Evolutionary conservation across 2,329 filamentous ascomycete genomes (phyloP).

Genomic region (Calcarisporium arbuscula): DNA sequence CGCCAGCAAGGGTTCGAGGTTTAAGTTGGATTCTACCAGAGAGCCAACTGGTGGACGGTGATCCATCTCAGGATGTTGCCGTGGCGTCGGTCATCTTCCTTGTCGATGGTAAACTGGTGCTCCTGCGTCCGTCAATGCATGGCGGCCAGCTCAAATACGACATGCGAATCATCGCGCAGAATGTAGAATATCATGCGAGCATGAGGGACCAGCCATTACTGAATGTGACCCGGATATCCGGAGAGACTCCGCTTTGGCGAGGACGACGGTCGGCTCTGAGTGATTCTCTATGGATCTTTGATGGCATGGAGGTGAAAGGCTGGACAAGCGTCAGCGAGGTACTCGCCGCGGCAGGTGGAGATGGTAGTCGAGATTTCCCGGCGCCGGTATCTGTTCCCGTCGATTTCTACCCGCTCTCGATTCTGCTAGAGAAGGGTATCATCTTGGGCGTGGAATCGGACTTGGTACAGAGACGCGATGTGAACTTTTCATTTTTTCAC

Average conservation of each 20-base stretch:
- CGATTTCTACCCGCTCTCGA: slow-evolving; percentile 93
- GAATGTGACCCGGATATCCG: slow-evolving; percentile 21
- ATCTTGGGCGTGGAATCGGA: slow-evolving; percentile 88
- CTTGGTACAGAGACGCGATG: slow-evolving; percentile 84
- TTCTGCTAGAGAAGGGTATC: slow-evolving; percentile 83
- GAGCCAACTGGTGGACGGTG: slow-evolving; percentile 78
- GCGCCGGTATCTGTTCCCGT: slow-evolving; percentile 69
- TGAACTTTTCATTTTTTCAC: slow-evolving; percentile 84
- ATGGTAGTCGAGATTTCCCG: slow-evolving; percentile 63
- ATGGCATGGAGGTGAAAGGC: slow-evolving; percentile 75
- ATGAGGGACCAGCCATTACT: slow-evolving; percentile 73
- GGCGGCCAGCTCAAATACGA: slow-evolving; percentile 91
- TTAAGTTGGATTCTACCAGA: slow-evolving; percentile 96
- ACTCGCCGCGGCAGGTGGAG: slow-evolving; percentile 61
- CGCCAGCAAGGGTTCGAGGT: slow-evolving; percentile 83
- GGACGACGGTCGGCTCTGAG: slow-evolving; percentile 47
- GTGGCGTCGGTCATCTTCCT: slow-evolving; percentile 90
- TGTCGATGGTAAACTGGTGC: slow-evolving; percentile 93
- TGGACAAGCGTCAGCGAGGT: slow-evolving; percentile 89
- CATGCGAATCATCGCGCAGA: slow-evolving; percentile 93
- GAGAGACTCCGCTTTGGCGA: slow-evolving; percentile 17
- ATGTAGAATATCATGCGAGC: slow-evolving; percentile 89
- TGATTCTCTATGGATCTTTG: slow-evolving; percentile 93
- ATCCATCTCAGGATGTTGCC: slow-evolving; percentile 91
- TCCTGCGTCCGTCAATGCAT: slow-evolving; percentile 80